Base-by-base conservation (phyloP, 2,329 filamentous ascomycete species). In the Reticulascus tulasneorum region DNA sequence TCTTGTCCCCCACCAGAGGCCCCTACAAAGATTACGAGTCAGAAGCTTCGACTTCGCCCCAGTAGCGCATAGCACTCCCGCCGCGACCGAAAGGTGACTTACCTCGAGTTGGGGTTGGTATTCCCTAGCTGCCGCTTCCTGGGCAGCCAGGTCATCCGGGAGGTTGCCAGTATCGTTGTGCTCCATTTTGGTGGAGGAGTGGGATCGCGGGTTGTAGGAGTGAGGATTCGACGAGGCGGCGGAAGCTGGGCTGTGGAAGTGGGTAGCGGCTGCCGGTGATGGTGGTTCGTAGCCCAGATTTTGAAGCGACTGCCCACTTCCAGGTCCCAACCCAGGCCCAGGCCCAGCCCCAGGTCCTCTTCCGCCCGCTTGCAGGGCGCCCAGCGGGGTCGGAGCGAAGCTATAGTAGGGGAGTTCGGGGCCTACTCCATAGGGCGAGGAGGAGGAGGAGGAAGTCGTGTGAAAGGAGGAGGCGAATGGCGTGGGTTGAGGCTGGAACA, bases 1-100 rank as follows among this genome's bases (percentile, higher is more conserved):
- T 79, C 62, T 85, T 86, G 43, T 83, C 75, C 51, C 88, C 86
- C 47, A 97, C 84, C 32, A 90, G 71, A 43, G 87, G 86, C 37
- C 88, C 89, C 91, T 96, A 46, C 36, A 38, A 38, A 49, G n/a
- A n/a, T n/a, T 24, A n/a, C 9, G 23, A 9, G 23, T 9, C 23
- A 24, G n/a, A n/a, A 24, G 23, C 23, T 9, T 24, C 23, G 23
- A 24, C 23, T 9, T 24, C 9, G 23, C n/a, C n/a, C 9, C 23
- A 19, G 16, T 17, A 12, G 7, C 7, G 15, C 15, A 19, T 17
- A 21, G n/a, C n/a, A n/a, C n/a, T n/a, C n/a, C n/a, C n/a, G n/a
- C n/a, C n/a, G 33, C 15, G 20, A 16, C 15, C 23, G 16, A 16
- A 13, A 27, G 18, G 20, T 35, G 36, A 53, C 67, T 51, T 60